Evolutionary conservation across 2,329 filamentous ascomycete species (phyloP), one percentile per base, ranked within the genome.

Genomic region (Monosporascus sp.): DNA sequence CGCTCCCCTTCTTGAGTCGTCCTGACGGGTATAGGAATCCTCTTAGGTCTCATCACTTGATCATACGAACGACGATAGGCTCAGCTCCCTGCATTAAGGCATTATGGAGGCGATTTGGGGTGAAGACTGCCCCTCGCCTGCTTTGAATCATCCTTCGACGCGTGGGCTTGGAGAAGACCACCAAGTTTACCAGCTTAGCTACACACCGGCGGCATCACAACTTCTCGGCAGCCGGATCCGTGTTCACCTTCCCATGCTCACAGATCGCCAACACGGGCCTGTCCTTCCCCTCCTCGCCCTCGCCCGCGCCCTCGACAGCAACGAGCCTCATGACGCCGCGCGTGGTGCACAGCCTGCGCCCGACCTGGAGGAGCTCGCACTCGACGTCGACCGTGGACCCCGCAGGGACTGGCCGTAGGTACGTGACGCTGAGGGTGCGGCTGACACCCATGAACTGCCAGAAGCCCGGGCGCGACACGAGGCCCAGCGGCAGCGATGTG

Each of bases 341-440:
- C n/a, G 80, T 46, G 47, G 74, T 68, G 52, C 69, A 71, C 51
- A 81, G 63, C 47, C 68, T 68, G 58, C 70, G 72, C 3, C 79
- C 79, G 37, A 69, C 66, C 54, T 78, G 73, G 2, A 80, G 64
- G 14, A 81, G 58, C 57, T 77, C 75, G 60, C 73, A 75, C 37
- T 73, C 69, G 45, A 82, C 64, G 46, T 75, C 58, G 20, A 76
- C 64, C 47, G 69, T 68, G 1, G 63, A 66, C 9, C 80, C 83
- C 14, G 66, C 63, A 1, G 80, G 79, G 3, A 80, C 75, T 1
- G 87, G 86, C 1, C 84, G 76, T 55, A 90, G 69, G 66, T 88
- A 90, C 0, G 83, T 88, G 43, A 87, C 77, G 61, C 79, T 83
- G 51, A 90, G 73, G 25, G 81, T 84, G 53, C 87, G 78, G 63